Evolutionary conservation across 1,284 basidiomycete species (phyloP), one percentile per base, ranked within the genome.

Genomic region (Boletus semigastroideus): DNA sequence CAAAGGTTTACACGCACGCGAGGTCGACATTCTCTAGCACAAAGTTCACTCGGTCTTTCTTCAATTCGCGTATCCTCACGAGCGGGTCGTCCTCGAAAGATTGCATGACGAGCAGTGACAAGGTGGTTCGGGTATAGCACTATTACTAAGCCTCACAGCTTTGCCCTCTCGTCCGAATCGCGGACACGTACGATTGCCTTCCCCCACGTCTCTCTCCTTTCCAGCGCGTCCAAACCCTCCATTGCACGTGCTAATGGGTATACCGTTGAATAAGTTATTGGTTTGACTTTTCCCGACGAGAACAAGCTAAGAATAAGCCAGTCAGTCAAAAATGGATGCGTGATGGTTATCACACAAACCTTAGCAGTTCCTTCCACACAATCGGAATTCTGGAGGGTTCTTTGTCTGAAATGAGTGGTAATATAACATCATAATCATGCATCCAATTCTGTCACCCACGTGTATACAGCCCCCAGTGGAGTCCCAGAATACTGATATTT

Each of bases 1-100:
- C 27, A 25, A 36, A 48, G 31, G 50, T 43, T 46, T 40, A 36
- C 16, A 73, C 83, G 60, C 62, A 94, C 86, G 89, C 90, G 64
- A 96, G 78, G 71, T 97, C 93, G 27, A 96, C 93, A 79, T 95
- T 94, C 68, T 92, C 90, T 10, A 97, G 77, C 16, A 94, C 85
- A 65, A 98, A 97, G 62, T 92, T 89, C 54, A 92, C 89, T 51
- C 82, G 78, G 63, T 93, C 88, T 60, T 82, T 83, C 64, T 90
- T 84, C 49, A 93, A 72, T 56, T 90, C 86, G 49, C 89, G 84
- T 65, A 92, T 91, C 49, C 84, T 80, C 16, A 92, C 86, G 37
- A 79, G 78, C 5, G 87, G 85, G 55, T 86, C 86, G 47, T 80
- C 78, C 57, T 80, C 77, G 28, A 70, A 58, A 14, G 61, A 49